A percentile compares a stretch with the other conserved stretches of the same genome.
phyloP scores from a whole-genome alignment of 768 basidiomycete species.

The Roridomyces roridus region DNA sequence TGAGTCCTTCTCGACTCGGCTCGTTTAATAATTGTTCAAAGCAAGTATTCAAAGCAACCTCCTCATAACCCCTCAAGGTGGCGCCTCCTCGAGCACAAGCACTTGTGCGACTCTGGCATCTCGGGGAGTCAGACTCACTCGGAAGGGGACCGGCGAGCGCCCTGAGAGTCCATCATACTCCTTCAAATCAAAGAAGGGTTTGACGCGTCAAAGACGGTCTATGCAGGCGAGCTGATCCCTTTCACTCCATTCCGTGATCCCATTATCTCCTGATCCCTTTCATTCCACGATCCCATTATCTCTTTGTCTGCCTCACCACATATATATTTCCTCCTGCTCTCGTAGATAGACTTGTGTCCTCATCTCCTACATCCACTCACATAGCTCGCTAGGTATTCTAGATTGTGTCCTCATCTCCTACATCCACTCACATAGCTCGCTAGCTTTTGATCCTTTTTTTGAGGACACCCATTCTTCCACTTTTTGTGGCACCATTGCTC shows the following conservation, averaged over 20 bases:
- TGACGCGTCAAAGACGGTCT: slow-evolving; percentile 3
- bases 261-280: neutral
- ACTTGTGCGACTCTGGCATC: too few relatives aligned
- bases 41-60: too few relatives aligned
- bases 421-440: slow-evolving; percentile 5
- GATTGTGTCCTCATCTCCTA: slow-evolving; percentile 4
- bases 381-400: slow-evolving; percentile 4
- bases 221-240: slow-evolving; percentile 9
- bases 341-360: neutral
- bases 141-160: too few relatives aligned
- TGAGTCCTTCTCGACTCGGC: too few relatives aligned
- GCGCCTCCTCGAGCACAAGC: too few relatives aligned
- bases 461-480: neutral
- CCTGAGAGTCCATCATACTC: too few relatives aligned
- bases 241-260: neutral
- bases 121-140: too few relatives aligned
- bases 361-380: slow-evolving; percentile 4
- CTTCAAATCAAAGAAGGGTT: too few relatives aligned
- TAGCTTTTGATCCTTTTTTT: neutral
- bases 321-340: neutral
- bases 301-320: neutral
- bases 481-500: neutral
- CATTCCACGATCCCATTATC: neutral
- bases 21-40: too few relatives aligned
- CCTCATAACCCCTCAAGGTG: too few relatives aligned